Percentiles rank a stretch among this genome's conserved stretches.
Conservation (phyloP, 1,284 basidiomycete species). For the Ustanciosporium gigantosporum region DNA sequence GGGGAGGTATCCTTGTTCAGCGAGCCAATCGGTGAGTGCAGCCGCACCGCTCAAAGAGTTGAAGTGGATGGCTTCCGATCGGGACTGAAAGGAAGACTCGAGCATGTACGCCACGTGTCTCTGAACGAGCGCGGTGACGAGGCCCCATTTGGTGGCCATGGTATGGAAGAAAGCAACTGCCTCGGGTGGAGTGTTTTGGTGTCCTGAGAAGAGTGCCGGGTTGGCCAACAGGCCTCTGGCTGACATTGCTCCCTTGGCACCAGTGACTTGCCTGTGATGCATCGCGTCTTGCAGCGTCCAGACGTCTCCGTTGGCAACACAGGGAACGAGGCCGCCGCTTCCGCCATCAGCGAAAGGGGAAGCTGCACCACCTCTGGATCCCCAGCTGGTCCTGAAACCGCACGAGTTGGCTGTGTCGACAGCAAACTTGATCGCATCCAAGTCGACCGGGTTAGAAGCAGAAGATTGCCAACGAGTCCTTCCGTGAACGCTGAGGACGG, state of each 20-base stretch:
- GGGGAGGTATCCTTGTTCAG: constrained; percentile 53
- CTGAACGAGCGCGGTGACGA: constrained; percentile 66
- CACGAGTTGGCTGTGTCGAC: constrained; percentile 62
- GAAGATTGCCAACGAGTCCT: constrained; percentile 67
- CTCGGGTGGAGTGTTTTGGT: constrained; percentile 64
- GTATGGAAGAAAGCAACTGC: constrained; percentile 65
- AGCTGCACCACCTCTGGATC: constrained; percentile 29
- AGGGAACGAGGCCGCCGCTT: constrained; percentile 64
- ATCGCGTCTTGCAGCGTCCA: constrained; percentile 65
- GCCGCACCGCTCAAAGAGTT: constrained; percentile 65
- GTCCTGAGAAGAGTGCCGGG: constrained; percentile 67
- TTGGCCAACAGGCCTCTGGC: constrained; percentile 69
- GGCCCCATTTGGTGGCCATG: constrained; percentile 64
- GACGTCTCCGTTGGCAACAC: constrained; percentile 68
- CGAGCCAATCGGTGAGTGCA: constrained; percentile 65
- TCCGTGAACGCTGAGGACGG: constrained; percentile 67
- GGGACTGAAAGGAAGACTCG: constrained; percentile 63
- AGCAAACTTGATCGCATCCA: constrained; percentile 66
- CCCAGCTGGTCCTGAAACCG: constrained; percentile 40
- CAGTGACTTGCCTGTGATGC: constrained; percentile 63
- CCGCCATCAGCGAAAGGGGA: constrained; percentile 42
- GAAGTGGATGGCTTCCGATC: constrained; percentile 65
- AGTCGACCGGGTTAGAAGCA: constrained; percentile 65
- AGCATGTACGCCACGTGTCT: constrained; percentile 68
- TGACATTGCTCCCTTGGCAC: constrained; percentile 68